A percentile compares a stretch with the other conserved stretches of the same genome.
Conservation (phyloP, 2,329 filamentous ascomycete genomes). For the Colletotrichum noveboracense region DNA sequence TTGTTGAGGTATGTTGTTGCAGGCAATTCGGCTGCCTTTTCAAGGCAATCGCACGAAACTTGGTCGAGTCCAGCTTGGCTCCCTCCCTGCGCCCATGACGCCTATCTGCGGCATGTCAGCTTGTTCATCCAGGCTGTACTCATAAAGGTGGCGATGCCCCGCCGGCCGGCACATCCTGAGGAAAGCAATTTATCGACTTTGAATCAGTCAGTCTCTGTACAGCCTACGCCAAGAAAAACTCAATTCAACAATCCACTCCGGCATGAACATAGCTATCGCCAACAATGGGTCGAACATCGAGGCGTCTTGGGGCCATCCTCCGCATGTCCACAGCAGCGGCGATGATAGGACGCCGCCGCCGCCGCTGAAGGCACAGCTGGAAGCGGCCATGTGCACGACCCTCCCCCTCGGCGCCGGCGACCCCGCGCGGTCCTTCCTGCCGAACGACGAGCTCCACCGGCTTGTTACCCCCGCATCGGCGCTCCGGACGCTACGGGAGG, state of each 20-base stretch:
- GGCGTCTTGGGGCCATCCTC: not conserved
- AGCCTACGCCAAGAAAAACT: not conserved
- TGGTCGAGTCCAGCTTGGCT: not conserved
- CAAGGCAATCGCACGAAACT: not conserved
- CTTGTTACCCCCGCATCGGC: not conserved
- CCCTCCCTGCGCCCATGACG: not conserved
- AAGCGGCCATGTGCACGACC: not conserved
- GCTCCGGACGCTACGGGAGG: not conserved
- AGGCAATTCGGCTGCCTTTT: not conserved
- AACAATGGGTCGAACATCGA: not conserved
- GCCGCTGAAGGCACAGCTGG: not conserved
- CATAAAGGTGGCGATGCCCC: not conserved
- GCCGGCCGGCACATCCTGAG: not conserved
- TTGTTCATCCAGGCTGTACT: not conserved
- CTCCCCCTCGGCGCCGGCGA: not conserved
- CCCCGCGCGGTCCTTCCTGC: not conserved
- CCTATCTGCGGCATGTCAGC: not conserved
- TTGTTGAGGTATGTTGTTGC: not conserved
- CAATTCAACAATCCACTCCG: not conserved
- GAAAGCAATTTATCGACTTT: not conserved
- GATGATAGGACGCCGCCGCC: not conserved
- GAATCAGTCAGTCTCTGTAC: not conserved
- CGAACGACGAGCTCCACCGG: not conserved
- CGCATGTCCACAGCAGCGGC: too few species aligned
- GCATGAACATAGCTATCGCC: not conserved